A percentile compares a stretch with the other conserved stretches of the same genome.
These are phyloP conservation scores for Neurospora sp. DNA, from an alignment of 495 filamentous ascomycete species.

Conservation along the genomic window DNA sequence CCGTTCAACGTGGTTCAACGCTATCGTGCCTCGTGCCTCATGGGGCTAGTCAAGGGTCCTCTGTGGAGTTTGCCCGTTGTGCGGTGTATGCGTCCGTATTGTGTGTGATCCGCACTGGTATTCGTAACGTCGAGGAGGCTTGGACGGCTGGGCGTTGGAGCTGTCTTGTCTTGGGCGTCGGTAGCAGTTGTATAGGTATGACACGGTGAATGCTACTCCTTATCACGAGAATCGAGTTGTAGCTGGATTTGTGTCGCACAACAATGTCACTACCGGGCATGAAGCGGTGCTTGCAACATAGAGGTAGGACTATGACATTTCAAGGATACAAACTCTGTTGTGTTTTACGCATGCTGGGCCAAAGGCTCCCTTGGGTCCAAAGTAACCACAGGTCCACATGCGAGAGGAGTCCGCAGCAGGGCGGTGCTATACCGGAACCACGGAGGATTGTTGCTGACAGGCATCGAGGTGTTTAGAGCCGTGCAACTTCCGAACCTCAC, in stretches of 20 bases:
- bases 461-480: background rate
- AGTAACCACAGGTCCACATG: background rate
- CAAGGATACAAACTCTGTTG: background rate
- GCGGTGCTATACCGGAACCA: background rate
- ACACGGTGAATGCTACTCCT: background rate
- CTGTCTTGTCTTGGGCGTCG: background rate
- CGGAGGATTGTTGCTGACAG: background rate
- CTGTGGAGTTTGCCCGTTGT: background rate
- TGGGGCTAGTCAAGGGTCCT: background rate
- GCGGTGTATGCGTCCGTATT: background rate
- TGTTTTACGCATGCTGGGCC: background rate
- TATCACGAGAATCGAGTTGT: background rate
- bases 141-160: background rate
- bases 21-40: background rate
- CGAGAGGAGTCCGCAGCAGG: background rate
- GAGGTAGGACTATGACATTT: background rate
- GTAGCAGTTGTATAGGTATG: background rate
- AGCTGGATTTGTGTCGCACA: background rate
- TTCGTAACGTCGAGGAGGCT: background rate
- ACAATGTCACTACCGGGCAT: background rate
- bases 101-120: background rate
- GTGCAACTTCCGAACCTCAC: background rate
- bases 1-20: background rate
- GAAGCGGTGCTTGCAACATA: background rate
- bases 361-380: background rate